Base-by-base conservation (phyloP, 768 basidiomycete species). In the Terana coerulea region DNA sequence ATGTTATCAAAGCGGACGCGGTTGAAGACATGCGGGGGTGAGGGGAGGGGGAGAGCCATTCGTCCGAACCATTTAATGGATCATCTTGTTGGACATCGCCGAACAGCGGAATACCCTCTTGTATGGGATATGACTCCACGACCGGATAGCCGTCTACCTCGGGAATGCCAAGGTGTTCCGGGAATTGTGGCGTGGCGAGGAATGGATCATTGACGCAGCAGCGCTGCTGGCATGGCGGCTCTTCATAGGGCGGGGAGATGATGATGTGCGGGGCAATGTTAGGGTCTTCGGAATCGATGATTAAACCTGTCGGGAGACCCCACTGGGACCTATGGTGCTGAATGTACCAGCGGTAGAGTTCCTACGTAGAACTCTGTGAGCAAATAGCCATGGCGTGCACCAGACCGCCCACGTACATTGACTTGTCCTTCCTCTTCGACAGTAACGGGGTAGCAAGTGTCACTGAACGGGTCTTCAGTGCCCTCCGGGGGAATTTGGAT, bases 231-330 rank as follows among this genome's bases (percentile, higher is more conserved):
- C 45, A 46, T 3, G 45, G 17, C 10, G 28, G 58, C 37, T 75
- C 69, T 49, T 69, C 64, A n/a, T n/a, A n/a, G 45, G 74, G 71
- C 33, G 74, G 72, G n/a, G 78, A 76, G 39, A 82, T 72, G 44
- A 79, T 77, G 48, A 83, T 77, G 61, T 79, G 77, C 0, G 80
- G 80, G 0, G 69, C 61, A 5, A 66, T 33, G 6, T 71, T 54
- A 5, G 77, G 75, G 49, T 49, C 48, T 17, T 60, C 49, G 21
- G 78, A 80, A 49, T 78, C 75, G 11, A 79, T 52, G 21, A 79
- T 70, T 11, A 79, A 64, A 52, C 74, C 74, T n/a, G 21, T 29
- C 12, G 45, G 31, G 11, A 46, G 31, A 6, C 19, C 45, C 28
- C 28, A 30, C 25, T 31, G 14, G 11, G 63, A 59, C 7, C 53